Conservation (phyloP, 768 basidiomycete genomes). For the Leccinum longicurvipes region DNA sequence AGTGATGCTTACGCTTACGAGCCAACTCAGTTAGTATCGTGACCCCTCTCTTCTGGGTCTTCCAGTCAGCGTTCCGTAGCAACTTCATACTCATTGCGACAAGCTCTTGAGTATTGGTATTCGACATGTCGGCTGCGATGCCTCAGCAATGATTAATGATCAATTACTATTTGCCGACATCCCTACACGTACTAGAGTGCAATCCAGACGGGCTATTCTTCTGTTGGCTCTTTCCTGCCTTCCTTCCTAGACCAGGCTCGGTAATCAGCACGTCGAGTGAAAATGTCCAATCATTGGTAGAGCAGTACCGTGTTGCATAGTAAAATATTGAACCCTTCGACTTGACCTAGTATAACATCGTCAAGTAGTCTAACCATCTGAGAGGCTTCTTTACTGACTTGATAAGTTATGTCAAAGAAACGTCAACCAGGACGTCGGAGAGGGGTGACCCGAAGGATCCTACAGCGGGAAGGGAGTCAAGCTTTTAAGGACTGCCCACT, state of each 20-base stretch:
- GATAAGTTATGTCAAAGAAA: too few species aligned
- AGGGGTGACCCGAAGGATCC: neutral
- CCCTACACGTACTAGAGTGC: neutral
- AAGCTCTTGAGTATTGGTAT: constrained; percentile 10
- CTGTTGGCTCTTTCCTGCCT: constrained; percentile 10
- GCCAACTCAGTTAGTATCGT: constrained; percentile 20
- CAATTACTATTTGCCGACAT: too few species aligned
- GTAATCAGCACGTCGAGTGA: neutral
- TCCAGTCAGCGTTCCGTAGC: constrained; percentile 9
- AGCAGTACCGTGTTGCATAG: constrained; percentile 19
- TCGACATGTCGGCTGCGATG: constrained; percentile 3
- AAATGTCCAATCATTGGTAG: neutral
- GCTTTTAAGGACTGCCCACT: too few species aligned
- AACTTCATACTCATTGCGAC: constrained; percentile 8
- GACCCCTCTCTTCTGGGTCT: constrained; percentile 20
- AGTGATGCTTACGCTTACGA: constrained; percentile 11
- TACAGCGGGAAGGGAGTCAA: too few species aligned
- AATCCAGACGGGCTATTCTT: constrained; percentile 20
- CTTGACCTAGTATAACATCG: constrained; percentile 16
- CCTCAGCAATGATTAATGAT: neutral
- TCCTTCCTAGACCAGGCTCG: constrained; percentile 9
- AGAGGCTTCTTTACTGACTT: too few species aligned
- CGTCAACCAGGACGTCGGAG: too few species aligned
- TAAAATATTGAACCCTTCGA: constrained; percentile 24
- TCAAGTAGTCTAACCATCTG: constrained; percentile 19